phyloP scores from a whole-genome alignment of 192 early-diverging fungal genomes.

The Backusella liffmaniae region DNA sequence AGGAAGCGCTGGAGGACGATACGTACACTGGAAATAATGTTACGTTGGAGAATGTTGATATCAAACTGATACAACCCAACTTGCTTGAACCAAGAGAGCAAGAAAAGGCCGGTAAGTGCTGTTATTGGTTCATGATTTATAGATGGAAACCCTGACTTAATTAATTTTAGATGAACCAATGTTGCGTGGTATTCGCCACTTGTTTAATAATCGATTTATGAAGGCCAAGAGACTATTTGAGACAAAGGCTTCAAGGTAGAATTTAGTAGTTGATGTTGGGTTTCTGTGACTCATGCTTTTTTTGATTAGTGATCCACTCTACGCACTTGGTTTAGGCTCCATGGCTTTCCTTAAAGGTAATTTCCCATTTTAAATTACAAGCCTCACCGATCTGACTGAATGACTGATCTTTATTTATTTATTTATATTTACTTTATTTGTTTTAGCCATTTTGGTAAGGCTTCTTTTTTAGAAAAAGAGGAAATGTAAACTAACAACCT shows the following conservation, averaged over 20 bases:
- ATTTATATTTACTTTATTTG: not conserved
- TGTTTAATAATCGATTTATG: constrained; percentile 55
- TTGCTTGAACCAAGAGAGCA: constrained; percentile 19
- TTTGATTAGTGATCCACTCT: constrained; percentile 42
- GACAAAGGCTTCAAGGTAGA: constrained; percentile 34
- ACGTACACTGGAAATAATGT: constrained; percentile 17
- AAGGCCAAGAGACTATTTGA: constrained; percentile 51
- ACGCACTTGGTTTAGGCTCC: constrained; percentile 42
- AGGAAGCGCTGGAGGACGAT: constrained; percentile 14
- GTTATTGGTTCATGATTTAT: not conserved
- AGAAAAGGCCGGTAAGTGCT: constrained; percentile 15
- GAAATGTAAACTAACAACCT: not conserved
- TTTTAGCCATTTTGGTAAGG: constrained; percentile 27
- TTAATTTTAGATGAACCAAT: constrained; percentile 25
- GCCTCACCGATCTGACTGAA: not conserved
- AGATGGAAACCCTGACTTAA: not conserved
- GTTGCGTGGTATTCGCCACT: constrained; percentile 32
- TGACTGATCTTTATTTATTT: not conserved
- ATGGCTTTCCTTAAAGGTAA: constrained; percentile 30
- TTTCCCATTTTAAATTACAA: not conserved
- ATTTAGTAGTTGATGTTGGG: too few relatives aligned
- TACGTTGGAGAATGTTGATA: constrained; percentile 15
- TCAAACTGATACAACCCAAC: constrained; percentile 14
- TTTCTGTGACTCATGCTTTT: not conserved
- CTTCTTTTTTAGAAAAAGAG: not conserved